Base-by-base conservation (phyloP, 2,329 filamentous ascomycete species). In the Fonsecaea erecta region DNA sequence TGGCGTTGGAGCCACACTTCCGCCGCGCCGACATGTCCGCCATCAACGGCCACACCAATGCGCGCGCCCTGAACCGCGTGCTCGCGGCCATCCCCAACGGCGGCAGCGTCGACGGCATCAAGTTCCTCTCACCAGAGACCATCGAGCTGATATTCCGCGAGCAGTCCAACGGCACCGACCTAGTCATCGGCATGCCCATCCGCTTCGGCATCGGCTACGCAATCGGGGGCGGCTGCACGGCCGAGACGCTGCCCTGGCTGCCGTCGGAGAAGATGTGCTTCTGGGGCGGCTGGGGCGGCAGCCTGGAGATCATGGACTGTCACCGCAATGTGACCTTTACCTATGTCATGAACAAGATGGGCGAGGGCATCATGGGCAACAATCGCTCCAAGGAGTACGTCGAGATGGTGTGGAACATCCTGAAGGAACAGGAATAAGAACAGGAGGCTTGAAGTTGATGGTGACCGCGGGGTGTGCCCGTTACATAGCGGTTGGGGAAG, bases 271-370 rank as follows among this genome's bases (percentile, higher is more conserved):
- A 70, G 4, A 64, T 73, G 2, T 77, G 75, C 52, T 81, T 76
- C 62, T 83, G 82, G 80, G 75, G 76, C 26, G 81, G 81, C 0
- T 82, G 77, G 76, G 81, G 81, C 11, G 81, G 82, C 0, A 81
- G 80, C 0, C 62, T 80, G 1, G 67, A 75, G 2, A 64, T 83
- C 30, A 79, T 83, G 74, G 82, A 84, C 67, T 43, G 77, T 4
- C 78, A 81, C 34, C 70, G 76, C 1, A 70, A 73, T 16, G 70
- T 83, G 64, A 83, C 81, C 0, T 76, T 83, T 32, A 71, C 73
- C 0, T 83, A 83, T 72, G 71, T 74, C 1, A 82, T 83, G 80
- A 83, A 82, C 64, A 79, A 76, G 60, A 81, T 83, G 79, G 71
- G 60, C 1, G 0, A 16, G 1, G 74, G 73, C 6, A 70, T 71